Percentiles rank a stretch among this genome's conserved stretches.
Conservation (phyloP, 495 filamentous ascomycete species). For the Penicillium ucsense region DNA sequence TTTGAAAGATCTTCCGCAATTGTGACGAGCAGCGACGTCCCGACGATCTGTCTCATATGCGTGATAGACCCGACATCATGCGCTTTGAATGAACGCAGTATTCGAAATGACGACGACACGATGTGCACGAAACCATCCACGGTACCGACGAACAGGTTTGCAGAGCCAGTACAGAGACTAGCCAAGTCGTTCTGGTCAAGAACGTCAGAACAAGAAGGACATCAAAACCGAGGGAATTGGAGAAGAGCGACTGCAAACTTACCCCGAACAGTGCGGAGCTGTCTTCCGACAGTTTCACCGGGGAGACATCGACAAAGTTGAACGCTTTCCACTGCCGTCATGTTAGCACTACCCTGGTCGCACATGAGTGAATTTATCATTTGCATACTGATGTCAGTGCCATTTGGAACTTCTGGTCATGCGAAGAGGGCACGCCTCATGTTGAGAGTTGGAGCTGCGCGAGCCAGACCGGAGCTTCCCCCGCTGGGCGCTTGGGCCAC, state of each 20-base stretch:
- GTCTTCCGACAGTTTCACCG: conserved; percentile 71
- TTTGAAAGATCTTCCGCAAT: conserved; percentile 78
- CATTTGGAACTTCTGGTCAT: conserved; percentile 35
- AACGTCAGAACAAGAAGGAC: conserved; percentile 3
- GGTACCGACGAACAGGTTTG: conserved; percentile 82
- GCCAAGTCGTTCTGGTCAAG: conserved; percentile 47
- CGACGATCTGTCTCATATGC: conserved; percentile 91
- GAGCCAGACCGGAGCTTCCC: conserved; percentile 15
- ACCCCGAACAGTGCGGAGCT: conserved; percentile 54
- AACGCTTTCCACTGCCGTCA: conserved; percentile 85
- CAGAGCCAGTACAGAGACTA: conserved; percentile 73
- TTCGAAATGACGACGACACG: conserved; percentile 76
- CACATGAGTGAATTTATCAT: too few relatives aligned
- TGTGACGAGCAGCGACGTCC: conserved; percentile 78
- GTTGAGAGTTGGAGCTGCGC: conserved; percentile 3
- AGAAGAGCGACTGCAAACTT: conserved; percentile 20
- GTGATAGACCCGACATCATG: conserved; percentile 71
- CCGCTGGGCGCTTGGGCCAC: conserved; percentile 21
- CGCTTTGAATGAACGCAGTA: conserved; percentile 76
- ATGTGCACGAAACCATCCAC: conserved; percentile 78
- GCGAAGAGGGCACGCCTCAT: conserved; percentile 6
- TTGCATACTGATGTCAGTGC: conserved; percentile 37
- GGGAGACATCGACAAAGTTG: conserved; percentile 94
- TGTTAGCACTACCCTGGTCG: conserved; percentile 2
- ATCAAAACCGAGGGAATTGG: not conserved